Percentiles rank a stretch among this genome's conserved stretches.
Conservation (phyloP, 805 yeast species). For the Huiozyma sinensis region DNA sequence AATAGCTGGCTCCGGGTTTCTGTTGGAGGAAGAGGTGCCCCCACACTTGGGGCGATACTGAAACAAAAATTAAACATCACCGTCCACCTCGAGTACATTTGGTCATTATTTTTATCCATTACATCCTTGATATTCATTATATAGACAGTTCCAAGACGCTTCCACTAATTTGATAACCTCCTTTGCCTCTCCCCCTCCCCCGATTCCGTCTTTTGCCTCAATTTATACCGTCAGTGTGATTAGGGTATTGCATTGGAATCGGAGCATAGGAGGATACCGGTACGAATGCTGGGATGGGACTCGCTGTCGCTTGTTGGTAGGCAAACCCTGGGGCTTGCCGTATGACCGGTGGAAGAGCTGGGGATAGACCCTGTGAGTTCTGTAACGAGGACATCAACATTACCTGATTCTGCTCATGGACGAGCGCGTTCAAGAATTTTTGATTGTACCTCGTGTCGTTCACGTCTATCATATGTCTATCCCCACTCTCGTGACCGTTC, state of each 20-base stretch:
- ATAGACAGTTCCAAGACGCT: too few relatives aligned
- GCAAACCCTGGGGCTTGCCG: background rate
- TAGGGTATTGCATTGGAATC: background rate
- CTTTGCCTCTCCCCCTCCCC: too few relatives aligned
- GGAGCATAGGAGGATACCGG: conserved; percentile 1
- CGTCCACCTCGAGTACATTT: background rate
- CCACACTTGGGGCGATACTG: background rate
- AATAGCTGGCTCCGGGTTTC: background rate
- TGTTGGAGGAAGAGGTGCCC: too few relatives aligned
- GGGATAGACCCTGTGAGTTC: background rate
- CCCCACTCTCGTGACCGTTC: background rate
- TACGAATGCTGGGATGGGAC: background rate
- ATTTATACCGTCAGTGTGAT: background rate
- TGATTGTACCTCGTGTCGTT: conserved; percentile 10
- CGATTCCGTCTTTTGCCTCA: too few relatives aligned
- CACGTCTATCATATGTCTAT: background rate
- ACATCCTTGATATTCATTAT: too few relatives aligned
- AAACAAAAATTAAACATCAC: background rate
- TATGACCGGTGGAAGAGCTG: background rate
- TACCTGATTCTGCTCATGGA: conserved; percentile 13
- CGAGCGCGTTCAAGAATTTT: conserved; percentile 20
- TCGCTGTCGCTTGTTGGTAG: background rate
- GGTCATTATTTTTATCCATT: too few relatives aligned
- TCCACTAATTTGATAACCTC: too few relatives aligned
- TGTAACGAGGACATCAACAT: background rate